Base-by-base conservation (phyloP, 1,284 basidiomycete species). In the Phellinidium pouzarii region DNA sequence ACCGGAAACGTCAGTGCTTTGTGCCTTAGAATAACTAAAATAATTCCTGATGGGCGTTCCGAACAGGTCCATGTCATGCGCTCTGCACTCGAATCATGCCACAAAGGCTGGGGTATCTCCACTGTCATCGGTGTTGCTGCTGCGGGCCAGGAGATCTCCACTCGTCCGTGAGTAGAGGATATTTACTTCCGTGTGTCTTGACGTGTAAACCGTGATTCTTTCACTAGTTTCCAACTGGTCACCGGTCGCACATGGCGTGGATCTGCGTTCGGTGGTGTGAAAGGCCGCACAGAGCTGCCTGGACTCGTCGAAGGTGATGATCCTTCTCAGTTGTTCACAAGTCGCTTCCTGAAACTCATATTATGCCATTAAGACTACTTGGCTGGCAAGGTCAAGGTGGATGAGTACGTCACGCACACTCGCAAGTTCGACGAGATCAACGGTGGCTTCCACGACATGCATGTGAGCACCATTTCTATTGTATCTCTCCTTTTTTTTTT, bases 41-140 rank as follows among this genome's bases (percentile, higher is more conserved):
- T 34, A 1, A 17, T 36, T 19, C 6, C 12, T 34, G 34, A 12
- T 40, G 1, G 6, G 5, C 19, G 8, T 40, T 27, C 9, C 25
- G 2, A 19, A 26, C 48, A 86, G 84, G 84, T 94, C 12, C 72
- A 91, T 38, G 95, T 98, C 55, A 99, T 99, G 95, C 85, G 95
- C 59, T 76, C 84, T 50, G 96, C 95, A 29, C 80, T 99, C 49
- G 95, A 99, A 73, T 87, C 91, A 17, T 98, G 94, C 70, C 96
- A 99, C 74, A 99, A 99, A 69, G 94, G 94, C n/a, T 97, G 94
- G 94, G 95, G 96, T 65, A 86, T 97, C 38, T 92, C 85, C 58
- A 98, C 93, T 49, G 71, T 98, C 60, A 97, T 98, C 59, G 96
- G 91, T 60, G 92, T 95, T 38, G 92, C 92, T 4, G 89, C 92